Base-by-base conservation (phyloP, 148 eudicot species). In the Diospyros lotus region DNA sequence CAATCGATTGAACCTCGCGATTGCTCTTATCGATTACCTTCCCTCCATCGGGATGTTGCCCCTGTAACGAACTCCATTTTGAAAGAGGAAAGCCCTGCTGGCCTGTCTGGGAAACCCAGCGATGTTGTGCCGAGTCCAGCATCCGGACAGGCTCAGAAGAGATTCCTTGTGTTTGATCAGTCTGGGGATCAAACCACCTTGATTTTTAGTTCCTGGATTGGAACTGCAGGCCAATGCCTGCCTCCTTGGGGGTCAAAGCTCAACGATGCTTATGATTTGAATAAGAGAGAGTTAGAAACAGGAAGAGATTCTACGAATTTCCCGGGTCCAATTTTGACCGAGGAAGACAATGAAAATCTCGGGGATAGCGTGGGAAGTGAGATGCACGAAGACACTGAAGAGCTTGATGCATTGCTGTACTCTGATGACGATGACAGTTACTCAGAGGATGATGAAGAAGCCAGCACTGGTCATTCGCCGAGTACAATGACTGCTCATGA, bases 381-480 rank as follows among this genome's bases (percentile, higher is more conserved):
- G 80, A 85, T 88, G 92, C 90, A 69, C 7, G 98, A 95, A 79
- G 90, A 95, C 84, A 82, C 91, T 0, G 97, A 95, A 76, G 98
- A 95, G 81, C 80, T 95, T 66, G 78, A 95, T 74, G 98, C 98
- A 0, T 76, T 95, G 74, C 96, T 95, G 58, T 95, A 84, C 84
- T 95, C 98, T 69, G 96, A 91, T 63, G 85, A 87, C 18, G 91
- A 92, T 17, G 77, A 67, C 28, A 68, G 60, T 69, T 83, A 73
- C 73, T 83, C 81, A 1, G 90, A 90, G 50, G 90, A 92, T 69
- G 92, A 84, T 56, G 98, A 94, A 55, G 96, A 78, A 71, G 74
- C 88, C 7, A 90, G 96, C 87, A 95, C 98, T 0, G 98, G 98
- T 42, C 97, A 89, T 79, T 95, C 98, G 10, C 98, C 98, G 53